A percentile compares a stretch with the other conserved stretches of the same genome.
These are phyloP conservation scores for Plasmopara muralis DNA, from an alignment of 352 stramenopile genomes.

Conservation along the genomic window DNA sequence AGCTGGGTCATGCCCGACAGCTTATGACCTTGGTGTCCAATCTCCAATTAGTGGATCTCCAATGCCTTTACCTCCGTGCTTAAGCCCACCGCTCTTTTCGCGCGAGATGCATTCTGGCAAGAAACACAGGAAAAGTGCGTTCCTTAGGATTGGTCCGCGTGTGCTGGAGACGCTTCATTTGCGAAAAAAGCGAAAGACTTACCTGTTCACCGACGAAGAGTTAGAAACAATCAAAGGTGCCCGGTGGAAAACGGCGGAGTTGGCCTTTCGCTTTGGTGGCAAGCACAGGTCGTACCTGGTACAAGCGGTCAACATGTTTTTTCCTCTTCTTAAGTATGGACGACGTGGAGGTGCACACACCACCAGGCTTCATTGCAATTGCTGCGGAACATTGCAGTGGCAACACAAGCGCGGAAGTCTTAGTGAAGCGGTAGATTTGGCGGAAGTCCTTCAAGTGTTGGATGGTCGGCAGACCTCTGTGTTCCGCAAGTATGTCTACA, in stretches of 20 bases:
- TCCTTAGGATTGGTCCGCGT: slow-evolving; percentile 51
- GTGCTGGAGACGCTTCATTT: slow-evolving; percentile 55
- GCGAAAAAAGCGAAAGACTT: slow-evolving; percentile 64
- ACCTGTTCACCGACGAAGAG: slow-evolving; percentile 75
- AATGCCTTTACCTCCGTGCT: slow-evolving; percentile 6
- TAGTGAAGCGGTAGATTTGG: slow-evolving; percentile 65
- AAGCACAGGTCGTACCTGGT: slow-evolving; percentile 81
- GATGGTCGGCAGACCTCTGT: slow-evolving; percentile 65
- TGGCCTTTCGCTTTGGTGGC: slow-evolving; percentile 78
- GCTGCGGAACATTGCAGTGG: slow-evolving; percentile 76
- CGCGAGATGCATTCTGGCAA: slow-evolving; percentile 16
- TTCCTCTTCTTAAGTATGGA: slow-evolving; percentile 73
- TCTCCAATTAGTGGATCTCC: slow-evolving; percentile 11
- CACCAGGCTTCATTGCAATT: slow-evolving; percentile 75
- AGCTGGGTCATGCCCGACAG: slow-evolving; percentile 60
- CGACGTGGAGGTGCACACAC: slow-evolving; percentile 59
- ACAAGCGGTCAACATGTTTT: slow-evolving; percentile 86
- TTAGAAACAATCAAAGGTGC: slow-evolving; percentile 72
- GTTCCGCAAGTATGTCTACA: slow-evolving; percentile 69
- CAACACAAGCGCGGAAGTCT: slow-evolving; percentile 77
- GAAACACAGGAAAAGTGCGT: slow-evolving; percentile 46
- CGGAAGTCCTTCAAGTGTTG: slow-evolving; percentile 57
- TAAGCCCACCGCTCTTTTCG: slow-evolving; percentile 7
- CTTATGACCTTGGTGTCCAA: slow-evolving; percentile 22
- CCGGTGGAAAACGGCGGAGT: slow-evolving; percentile 81